Conservation (phyloP, 2,329 filamentous ascomycete species). For the Fusarium poae region DNA sequence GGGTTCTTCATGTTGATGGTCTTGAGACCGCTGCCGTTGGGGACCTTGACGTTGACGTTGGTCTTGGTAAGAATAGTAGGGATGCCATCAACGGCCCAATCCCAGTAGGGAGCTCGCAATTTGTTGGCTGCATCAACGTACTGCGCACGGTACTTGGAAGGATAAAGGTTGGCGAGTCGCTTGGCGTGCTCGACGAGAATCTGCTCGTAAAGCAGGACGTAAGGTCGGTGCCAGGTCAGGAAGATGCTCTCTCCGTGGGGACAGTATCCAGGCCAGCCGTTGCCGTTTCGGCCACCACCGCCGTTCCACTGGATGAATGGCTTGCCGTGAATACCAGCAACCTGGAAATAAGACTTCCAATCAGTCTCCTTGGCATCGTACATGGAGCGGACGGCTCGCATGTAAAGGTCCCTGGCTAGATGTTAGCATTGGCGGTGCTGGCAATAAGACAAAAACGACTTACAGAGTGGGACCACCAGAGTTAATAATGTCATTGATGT, state of each 20-base stretch:
- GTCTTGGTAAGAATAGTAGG: constrained; percentile 56
- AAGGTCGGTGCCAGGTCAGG: constrained; percentile 68
- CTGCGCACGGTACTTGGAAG: constrained; percentile 47
- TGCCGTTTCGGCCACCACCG: constrained; percentile 50
- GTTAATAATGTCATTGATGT: constrained; percentile 62
- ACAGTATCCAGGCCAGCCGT: constrained; percentile 59
- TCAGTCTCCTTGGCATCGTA: constrained; percentile 58
- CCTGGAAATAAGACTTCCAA: constrained; percentile 63
- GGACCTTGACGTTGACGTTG: constrained; percentile 58
- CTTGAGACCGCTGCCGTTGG: constrained; percentile 52
- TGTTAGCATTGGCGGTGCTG: constrained; percentile 25
- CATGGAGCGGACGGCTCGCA: constrained; percentile 60
- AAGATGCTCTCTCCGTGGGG: constrained; percentile 65
- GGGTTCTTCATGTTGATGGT: constrained; percentile 62
- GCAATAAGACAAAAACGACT: constrained; percentile 14
- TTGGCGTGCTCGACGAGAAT: constrained; percentile 61
- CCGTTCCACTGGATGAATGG: constrained; percentile 60
- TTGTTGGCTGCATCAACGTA: constrained; percentile 62
- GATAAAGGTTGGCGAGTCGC: constrained; percentile 61
- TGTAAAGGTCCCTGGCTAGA: constrained; percentile 62
- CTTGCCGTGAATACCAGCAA: constrained; percentile 62
- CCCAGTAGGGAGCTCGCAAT: constrained; percentile 67
- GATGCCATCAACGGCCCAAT: constrained; percentile 63
- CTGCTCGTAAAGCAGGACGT: constrained; percentile 69
- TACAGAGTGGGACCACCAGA: constrained; percentile 61